A percentile compares a stretch with the other conserved stretches of the same genome.
These are phyloP conservation scores for Alternaria ventricosa DNA, from an alignment of 2,329 filamentous ascomycete species.

Conservation along the genomic window DNA sequence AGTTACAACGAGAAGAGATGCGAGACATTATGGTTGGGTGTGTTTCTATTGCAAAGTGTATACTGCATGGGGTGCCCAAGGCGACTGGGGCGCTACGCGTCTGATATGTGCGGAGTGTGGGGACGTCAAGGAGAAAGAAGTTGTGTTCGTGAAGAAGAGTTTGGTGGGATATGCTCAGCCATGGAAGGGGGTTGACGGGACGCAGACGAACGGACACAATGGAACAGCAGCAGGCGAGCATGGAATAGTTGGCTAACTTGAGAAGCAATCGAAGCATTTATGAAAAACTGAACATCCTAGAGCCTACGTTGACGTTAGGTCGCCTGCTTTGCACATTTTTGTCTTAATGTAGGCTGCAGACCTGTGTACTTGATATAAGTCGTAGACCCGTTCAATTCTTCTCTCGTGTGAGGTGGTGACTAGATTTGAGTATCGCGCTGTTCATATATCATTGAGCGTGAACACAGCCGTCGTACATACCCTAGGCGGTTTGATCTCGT, in stretches of 20 bases:
- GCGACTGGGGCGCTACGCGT: not conserved
- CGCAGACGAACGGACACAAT: not conserved
- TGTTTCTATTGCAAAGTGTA: not conserved
- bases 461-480: not conserved
- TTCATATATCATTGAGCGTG: not conserved
- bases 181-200: not conserved
- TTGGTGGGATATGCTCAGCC: not conserved
- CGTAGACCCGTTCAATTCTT: not conserved
- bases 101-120: not conserved
- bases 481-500: not conserved
- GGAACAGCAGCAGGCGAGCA: not conserved
- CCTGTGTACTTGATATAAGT: not conserved
- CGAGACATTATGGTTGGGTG: not conserved
- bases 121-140: not conserved
- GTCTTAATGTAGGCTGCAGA: not conserved
- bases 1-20: not conserved
- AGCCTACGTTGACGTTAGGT: not conserved
- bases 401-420: not conserved
- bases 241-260: not conserved
- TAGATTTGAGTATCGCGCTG: not conserved
- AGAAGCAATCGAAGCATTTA: not conserved
- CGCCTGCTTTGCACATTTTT: not conserved
- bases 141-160: not conserved
- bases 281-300: not conserved
- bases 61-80: not conserved